A percentile compares a stretch with the other conserved stretches of the same genome.
Conservation (phyloP, 2,329 filamentous ascomycete species). For the Trichoderma harzianum region DNA sequence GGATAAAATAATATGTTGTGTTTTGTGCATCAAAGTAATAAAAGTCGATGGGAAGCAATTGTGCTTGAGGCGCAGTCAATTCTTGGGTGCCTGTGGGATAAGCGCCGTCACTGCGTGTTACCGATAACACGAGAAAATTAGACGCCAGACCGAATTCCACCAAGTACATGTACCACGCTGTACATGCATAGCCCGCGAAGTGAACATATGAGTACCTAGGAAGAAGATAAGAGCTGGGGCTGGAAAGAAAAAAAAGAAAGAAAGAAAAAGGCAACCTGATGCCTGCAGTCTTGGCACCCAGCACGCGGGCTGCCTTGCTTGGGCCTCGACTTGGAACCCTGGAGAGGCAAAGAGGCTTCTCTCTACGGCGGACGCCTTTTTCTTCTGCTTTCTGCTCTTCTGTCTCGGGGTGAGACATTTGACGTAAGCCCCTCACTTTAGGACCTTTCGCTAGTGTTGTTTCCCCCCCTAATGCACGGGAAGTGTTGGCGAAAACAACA, state of each 20-base stretch:
- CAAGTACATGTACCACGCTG: neutral
- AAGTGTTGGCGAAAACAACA: neutral
- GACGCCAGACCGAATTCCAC: neutral
- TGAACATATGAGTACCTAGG: neutral
- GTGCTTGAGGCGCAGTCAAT: neutral
- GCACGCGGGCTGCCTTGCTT: neutral
- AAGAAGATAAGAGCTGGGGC: neutral
- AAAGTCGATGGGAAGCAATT: neutral
- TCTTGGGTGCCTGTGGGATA: neutral
- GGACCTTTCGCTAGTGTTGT: neutral
- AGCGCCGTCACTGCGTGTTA: constrained; percentile 5
- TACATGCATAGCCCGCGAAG: neutral
- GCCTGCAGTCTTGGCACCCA: neutral
- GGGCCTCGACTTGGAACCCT: neutral
- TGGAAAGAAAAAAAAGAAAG: neutral
- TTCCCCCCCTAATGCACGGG: neutral
- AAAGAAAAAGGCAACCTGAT: neutral
- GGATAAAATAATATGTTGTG: neutral
- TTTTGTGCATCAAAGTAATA: neutral
- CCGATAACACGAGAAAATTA: neutral
- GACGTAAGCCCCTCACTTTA: neutral
- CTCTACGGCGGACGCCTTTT: neutral
- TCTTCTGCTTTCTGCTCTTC: neutral
- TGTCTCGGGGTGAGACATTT: constrained; percentile 1
- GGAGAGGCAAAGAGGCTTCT: neutral